These are phyloP conservation scores for Trichothecium roseum DNA, from an alignment of 2,329 filamentous ascomycete species.

Conservation along the genomic window DNA sequence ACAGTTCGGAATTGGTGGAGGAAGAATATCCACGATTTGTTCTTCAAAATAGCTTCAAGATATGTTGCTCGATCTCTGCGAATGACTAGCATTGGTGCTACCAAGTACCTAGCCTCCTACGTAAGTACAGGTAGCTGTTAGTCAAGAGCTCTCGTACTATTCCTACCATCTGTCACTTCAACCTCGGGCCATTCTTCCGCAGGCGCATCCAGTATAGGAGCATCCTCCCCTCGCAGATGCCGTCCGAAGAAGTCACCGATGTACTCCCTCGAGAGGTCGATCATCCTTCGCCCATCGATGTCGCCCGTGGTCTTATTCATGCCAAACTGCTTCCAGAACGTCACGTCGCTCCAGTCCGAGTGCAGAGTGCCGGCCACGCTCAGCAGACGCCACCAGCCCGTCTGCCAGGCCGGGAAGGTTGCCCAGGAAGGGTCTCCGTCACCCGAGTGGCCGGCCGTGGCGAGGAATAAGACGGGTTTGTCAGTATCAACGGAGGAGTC, in stretches of 20 bases:
- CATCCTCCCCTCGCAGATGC: not conserved
- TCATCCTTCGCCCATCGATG: slow-evolving; percentile 7
- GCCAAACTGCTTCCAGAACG: slow-evolving; percentile 8
- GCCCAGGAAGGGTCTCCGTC: slow-evolving; percentile 4
- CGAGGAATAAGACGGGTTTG: slow-evolving; percentile 12
- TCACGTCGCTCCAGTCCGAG: slow-evolving; percentile 7
- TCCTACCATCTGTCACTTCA: too few species aligned
- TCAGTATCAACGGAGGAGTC: slow-evolving; percentile 9
- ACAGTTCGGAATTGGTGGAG: too few species aligned
- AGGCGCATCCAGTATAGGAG: slow-evolving; percentile 5
- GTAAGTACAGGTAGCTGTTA: too few species aligned
- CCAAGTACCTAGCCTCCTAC: too few species aligned
- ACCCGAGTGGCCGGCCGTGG: slow-evolving; percentile 8
- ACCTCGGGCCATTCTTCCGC: slow-evolving; percentile 6
- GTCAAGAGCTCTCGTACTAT: too few species aligned
- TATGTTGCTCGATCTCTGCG: too few species aligned
- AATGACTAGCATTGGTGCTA: too few species aligned
- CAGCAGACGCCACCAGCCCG: slow-evolving; percentile 9
- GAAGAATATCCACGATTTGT: too few species aligned
- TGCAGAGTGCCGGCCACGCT: slow-evolving; percentile 6
- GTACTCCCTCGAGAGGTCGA: slow-evolving; percentile 5
- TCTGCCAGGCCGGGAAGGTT: slow-evolving; percentile 6
- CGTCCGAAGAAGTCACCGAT: slow-evolving; percentile 7
- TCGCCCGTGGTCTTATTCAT: slow-evolving; percentile 4
- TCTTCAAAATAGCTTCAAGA: too few species aligned